Evolutionary conservation across 306 rosid genomes (phyloP), one percentile per base, ranked within the genome.

Genomic region (Prunus kanzakura): DNA sequence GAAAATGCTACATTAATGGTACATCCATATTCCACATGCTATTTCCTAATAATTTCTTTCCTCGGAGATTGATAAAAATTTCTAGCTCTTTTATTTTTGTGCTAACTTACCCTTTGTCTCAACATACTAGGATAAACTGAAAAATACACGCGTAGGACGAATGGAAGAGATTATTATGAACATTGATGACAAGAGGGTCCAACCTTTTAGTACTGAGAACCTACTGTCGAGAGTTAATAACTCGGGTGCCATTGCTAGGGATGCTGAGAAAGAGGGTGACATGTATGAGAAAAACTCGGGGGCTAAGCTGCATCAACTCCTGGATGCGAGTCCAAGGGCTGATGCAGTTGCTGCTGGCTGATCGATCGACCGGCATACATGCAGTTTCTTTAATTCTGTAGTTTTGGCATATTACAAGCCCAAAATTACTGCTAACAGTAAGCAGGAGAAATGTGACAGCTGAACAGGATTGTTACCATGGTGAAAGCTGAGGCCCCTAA

Each of bases 381-480:
- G 77, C 82, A 64, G 86, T 67, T 82, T 80, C 78, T 68, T 67
- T 76, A 54, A 82, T 86, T 56, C 64, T 78, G 97, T 92, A 90
- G 88, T 95, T 95, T 92, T 95, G 99, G 97, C 97, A 88, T 91
- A 91, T 95, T 91, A 84, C 80, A 78, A 87, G 96, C 78, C 93
- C 99, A 91, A 88, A 91, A 91, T 82, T 91, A 84, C 92, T 79
- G 85, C 97, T 92, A 84, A 89, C 96, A 74, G 84, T 81, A 77
- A 88, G 76, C 84, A 73, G 82, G 75, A 50, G 79, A 81, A 38
- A 75, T 71, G 85, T 81, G 76, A 65, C 80, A 69, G 74, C 63
- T 78, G 79, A 86, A 78, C 85, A 73, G 84, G 77, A 78, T 81
- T 84, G 82, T 72, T 67, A 75, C 81, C 80, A 69, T 69, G 77